Evolutionary conservation across 176 grass and related monocot genomes (phyloP).

Genomic region (Neostapfia colusana): DNA sequence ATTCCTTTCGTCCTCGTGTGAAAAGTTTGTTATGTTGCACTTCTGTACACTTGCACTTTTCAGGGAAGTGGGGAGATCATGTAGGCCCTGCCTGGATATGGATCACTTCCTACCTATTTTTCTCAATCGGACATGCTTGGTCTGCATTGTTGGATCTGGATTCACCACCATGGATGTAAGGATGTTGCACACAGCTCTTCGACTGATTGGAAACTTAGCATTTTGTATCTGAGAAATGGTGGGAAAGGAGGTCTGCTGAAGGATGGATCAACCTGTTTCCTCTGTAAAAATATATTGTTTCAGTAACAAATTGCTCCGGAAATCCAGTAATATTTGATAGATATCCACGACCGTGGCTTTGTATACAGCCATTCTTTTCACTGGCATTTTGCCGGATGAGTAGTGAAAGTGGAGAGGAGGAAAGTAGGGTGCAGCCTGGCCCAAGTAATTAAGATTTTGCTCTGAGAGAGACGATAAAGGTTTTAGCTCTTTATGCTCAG

Average conservation of each 20-base stretch:
- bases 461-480: slow-evolving; percentile 27
- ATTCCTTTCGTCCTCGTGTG: slow-evolving; percentile 50
- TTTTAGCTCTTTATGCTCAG: slow-evolving; percentile 42
- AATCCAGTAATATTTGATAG: background rate
- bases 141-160: slow-evolving; percentile 26
- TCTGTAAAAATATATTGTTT: slow-evolving; percentile 12
- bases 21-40: slow-evolving; percentile 46
- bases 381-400: slow-evolving; percentile 19
- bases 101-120: slow-evolving; percentile 34
- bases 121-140: slow-evolving; percentile 13
- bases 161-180: slow-evolving; percentile 13
- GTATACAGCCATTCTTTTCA: background rate
- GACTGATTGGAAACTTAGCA: slow-evolving; percentile 5
- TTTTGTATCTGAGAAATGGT: background rate
- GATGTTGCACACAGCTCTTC: slow-evolving; percentile 12
- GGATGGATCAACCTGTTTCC: background rate
- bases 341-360: background rate
- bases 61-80: slow-evolving; percentile 36
- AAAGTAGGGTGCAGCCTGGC: slow-evolving; percentile 40
- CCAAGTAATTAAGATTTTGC: slow-evolving; percentile 37
- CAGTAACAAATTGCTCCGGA: background rate
- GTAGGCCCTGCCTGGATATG: slow-evolving; percentile 40
- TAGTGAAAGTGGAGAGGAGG: background rate
- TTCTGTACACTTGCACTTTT: slow-evolving; percentile 44
- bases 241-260: background rate